Evolutionary conservation across 2,329 filamentous ascomycete species (phyloP).

Genomic region (Microcyclosporella mali): DNA sequence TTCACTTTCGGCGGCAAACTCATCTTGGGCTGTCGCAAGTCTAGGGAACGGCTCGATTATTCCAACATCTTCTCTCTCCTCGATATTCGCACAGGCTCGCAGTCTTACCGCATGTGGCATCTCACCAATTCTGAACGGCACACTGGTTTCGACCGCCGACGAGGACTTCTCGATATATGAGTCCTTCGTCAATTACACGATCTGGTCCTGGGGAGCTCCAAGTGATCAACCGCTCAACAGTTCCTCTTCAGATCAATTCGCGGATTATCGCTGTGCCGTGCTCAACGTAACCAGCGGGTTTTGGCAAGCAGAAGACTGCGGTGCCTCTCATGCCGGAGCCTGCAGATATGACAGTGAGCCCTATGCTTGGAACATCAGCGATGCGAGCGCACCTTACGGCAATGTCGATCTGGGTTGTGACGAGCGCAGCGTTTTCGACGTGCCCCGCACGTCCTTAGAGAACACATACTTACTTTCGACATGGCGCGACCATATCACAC

Average conservation of each 20-base stretch:
- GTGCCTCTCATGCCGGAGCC: conserved; percentile 45
- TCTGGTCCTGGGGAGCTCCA: conserved; percentile 55
- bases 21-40: conserved; percentile 47
- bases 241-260: conserved; percentile 26
- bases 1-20: conserved; percentile 41
- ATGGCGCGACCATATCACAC: conserved; percentile 18
- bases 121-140: conserved; percentile 53
- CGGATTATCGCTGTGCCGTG: conserved; percentile 49
- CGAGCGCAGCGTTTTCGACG: conserved; percentile 44
- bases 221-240: conserved; percentile 48
- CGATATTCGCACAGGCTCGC: conserved; percentile 27
- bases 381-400: conserved; percentile 33
- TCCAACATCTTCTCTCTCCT: conserved; percentile 9
- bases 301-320: conserved; percentile 56
- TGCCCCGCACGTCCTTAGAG: conserved; percentile 58
- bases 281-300: conserved; percentile 47
- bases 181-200: conserved; percentile 44
- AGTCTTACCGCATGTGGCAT: conserved; percentile 54
- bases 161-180: conserved; percentile 44
- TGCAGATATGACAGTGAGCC: conserved; percentile 51
- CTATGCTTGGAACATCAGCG: conserved; percentile 53
- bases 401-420: conserved; percentile 45
- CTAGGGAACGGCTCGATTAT: conserved; percentile 12
- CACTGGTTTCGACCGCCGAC: conserved; percentile 50
- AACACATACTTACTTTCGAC: conserved; percentile 50